Percentiles rank a stretch among this genome's conserved stretches.
These are phyloP conservation scores for Corymbia calophylla DNA, from an alignment of 441 rosid genomes.

Conservation along the genomic window DNA sequence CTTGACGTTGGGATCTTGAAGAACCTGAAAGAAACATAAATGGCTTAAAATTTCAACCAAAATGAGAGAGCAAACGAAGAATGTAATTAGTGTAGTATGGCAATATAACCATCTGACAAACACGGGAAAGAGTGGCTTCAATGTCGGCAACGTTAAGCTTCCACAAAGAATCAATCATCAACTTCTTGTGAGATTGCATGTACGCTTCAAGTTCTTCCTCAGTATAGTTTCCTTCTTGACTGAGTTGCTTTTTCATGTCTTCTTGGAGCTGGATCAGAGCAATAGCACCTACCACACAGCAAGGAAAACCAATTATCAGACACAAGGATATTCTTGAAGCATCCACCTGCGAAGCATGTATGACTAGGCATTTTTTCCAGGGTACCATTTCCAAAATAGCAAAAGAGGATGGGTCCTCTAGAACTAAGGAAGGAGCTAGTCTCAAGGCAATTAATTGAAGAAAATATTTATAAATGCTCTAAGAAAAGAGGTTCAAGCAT, in stretches of 20 bases:
- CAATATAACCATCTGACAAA: slow-evolving; percentile 80
- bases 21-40: slow-evolving; percentile 52
- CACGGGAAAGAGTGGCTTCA: slow-evolving; percentile 91
- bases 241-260: slow-evolving; percentile 92
- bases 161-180: slow-evolving; percentile 97
- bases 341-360: not conserved
- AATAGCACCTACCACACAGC: slow-evolving; percentile 57
- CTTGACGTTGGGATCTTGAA: slow-evolving; percentile 76
- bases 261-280: slow-evolving; percentile 96
- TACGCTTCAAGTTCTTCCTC: slow-evolving; percentile 90
- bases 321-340: not conserved
- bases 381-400: not conserved
- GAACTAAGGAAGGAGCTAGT: not conserved
- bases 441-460: not conserved
- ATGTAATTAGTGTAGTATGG: not conserved
- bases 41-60: slow-evolving; percentile 7
- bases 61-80: not conserved
- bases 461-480: not conserved
- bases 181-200: slow-evolving; percentile 76
- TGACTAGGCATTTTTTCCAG: not conserved
- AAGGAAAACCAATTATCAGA: slow-evolving; percentile 10
- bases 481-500: not conserved
- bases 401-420: not conserved
- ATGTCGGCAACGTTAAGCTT: slow-evolving; percentile 96
- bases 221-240: slow-evolving; percentile 69